Percentiles rank a stretch among this genome's conserved stretches.
Evolutionary conservation across 352 stramenopile species (phyloP).

Genomic region (Globisporangium spiculum): DNA sequence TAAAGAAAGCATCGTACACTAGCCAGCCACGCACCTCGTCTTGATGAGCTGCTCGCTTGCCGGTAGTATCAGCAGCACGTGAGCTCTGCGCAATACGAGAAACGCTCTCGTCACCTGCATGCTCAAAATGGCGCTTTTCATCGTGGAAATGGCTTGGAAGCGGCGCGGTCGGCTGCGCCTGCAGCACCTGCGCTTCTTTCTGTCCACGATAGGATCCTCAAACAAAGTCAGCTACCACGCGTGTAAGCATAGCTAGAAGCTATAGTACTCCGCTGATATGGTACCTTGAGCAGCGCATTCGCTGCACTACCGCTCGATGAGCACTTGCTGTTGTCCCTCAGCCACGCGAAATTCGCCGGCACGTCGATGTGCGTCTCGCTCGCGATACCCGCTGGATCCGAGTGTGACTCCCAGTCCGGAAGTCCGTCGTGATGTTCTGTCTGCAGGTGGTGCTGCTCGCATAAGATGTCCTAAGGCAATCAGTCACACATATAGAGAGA

Average conservation of each 20-base stretch:
- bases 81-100: too few species aligned
- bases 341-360: constrained; percentile 57
- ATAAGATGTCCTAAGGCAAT: constrained; percentile 35
- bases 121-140: constrained; percentile 3
- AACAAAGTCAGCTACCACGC: neutral
- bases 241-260: neutral
- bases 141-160: neutral
- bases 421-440: constrained; percentile 41
- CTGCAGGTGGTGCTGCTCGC: constrained; percentile 53
- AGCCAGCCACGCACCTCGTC: neutral
- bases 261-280: neutral
- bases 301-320: neutral
- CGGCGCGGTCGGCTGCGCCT: neutral
- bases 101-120: neutral
- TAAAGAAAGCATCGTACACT: neutral
- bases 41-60: neutral
- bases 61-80: neutral
- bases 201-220: neutral
- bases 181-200: constrained; percentile 6
- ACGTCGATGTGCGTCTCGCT: constrained; percentile 18
- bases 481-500: neutral
- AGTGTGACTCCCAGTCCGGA: constrained; percentile 39
- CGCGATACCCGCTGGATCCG: constrained; percentile 36
- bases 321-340: neutral
- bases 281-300: neutral